Conservation (phyloP, 108 stramenopile genomes). For the Pseudonitzschia multiseries region DNA sequence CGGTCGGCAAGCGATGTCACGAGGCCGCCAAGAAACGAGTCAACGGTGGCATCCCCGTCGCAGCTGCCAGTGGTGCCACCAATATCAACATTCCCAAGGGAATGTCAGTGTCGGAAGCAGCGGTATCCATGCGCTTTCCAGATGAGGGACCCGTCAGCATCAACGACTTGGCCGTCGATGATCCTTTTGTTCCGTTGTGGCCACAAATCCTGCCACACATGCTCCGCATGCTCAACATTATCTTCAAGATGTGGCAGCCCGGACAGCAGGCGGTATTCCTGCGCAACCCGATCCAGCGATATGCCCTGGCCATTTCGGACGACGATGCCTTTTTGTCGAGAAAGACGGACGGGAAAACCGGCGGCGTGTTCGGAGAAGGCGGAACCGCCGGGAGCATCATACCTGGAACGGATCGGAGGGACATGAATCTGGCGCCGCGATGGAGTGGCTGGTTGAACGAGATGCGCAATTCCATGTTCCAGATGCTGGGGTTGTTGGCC, state of each 20-base stretch:
- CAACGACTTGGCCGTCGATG: conserved; percentile 71
- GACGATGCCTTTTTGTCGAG: conserved; percentile 83
- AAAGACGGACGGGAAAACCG: conserved; percentile 62
- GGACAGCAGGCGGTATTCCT: conserved; percentile 63
- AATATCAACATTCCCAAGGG: conserved; percentile 9
- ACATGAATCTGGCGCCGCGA: conserved; percentile 74
- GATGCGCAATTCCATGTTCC: conserved; percentile 74
- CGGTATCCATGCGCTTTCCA: conserved; percentile 49
- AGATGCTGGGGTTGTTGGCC: conserved; percentile 74
- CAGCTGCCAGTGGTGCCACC: conserved; percentile 7
- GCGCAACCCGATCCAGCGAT: conserved; percentile 67
- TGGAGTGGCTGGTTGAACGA: conserved; percentile 93
- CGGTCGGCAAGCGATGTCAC: conserved; percentile 85
- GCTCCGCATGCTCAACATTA: conserved; percentile 55
- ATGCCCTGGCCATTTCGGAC: conserved; percentile 84
- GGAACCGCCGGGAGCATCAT: conserved; percentile 88
- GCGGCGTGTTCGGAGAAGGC: conserved; percentile 88
- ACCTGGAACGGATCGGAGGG: conserved; percentile 69
- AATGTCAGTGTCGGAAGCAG: conserved; percentile 6
- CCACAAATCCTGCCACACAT: conserved; percentile 73
- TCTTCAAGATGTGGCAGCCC: conserved; percentile 74
- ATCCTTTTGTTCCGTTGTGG: conserved; percentile 88
- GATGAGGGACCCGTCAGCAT: conserved; percentile 86
- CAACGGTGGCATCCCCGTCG: conserved; percentile 46
- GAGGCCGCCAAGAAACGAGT: conserved; percentile 80